Base-by-base conservation (phyloP, 2,329 filamentous ascomycete species). In the Colletotrichum tofieldiae region DNA sequence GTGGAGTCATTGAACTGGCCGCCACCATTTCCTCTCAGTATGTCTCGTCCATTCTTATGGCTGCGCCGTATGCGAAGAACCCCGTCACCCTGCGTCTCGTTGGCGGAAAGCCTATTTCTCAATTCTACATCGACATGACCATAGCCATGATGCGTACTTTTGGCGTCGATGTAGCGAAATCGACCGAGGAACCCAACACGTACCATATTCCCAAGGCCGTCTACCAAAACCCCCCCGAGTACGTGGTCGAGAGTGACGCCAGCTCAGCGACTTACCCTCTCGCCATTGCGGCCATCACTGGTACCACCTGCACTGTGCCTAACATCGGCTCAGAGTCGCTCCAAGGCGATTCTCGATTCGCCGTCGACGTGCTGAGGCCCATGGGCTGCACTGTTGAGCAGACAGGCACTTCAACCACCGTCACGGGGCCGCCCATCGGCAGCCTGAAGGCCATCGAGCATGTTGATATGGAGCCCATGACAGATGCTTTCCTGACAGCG, bases 381-480 rank as follows among this genome's bases (percentile, higher is more conserved):
- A 99, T 99, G 96, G 96, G 96, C 16, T 99, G 96, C 83, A 89
- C 86, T 3, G 96, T 99, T 7, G 88, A 94, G 76, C 96, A 99
- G 82, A 94, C 93, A 0, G 90, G 90, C 65, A 91, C 88, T 23
- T 97, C 95, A 1, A 99, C 96, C 1, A 98, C 95, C 0, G 96
- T 99, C 11, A 97, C 93, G 11, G 96, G 96, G 1, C 96, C 96
- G n/a, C 83, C 89, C 2, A 82, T 87, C 67, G 96, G 96, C 14
- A 83, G 88, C 20, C 85, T 99, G 49, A 91, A 91, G 76, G 92
- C 94, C 0, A 85, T 99, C 16, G 85, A 91, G 23, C 93, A 96
- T 71, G 91, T 99, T 37, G 95, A 99, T 78, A 99, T 99, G 96
- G 96, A 98, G 81, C 93, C 96, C 1, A 99, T 99, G 96, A 99